Evolutionary conservation across 2,329 filamentous ascomycete genomes (phyloP), one percentile per base, ranked within the genome.

Genomic region (Colletotrichum falcatum): DNA sequence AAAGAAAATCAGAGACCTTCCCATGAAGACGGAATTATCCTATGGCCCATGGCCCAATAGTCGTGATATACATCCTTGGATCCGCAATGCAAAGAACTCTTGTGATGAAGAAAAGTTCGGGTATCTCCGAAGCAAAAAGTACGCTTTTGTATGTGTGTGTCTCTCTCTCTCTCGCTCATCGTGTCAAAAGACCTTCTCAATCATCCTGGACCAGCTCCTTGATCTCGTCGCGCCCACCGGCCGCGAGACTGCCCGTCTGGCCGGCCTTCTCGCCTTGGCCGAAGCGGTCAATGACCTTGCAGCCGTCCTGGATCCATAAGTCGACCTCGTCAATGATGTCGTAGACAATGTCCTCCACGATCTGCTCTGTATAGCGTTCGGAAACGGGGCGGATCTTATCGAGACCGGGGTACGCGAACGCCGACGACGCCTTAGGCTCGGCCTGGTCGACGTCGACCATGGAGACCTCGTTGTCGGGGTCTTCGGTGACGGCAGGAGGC

Each of bases 251-350:
- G 35, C 81, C 81, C 0, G 80, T 80, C 23, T 80, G 82, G 44
- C 83, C 80, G 62, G 81, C 82, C 76, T 85, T 85, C 39, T 71
- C 72, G 30, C 71, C 72, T 39, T 62, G 59, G 16, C 78, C 84
- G 12, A 82, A 82, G 54, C 82, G 80, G 68, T 85, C 85, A 56
- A 85, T 82, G 11, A 84, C 82, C 71, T 83, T 83, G 11, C 84
- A 85, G 30, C 87, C 87, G 73, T 94, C 93, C 77, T 93, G 89
- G 79, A 91, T 86, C 91, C 90, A 97, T 82, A 93, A 96, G 82
- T 97, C 94, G 59, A 97, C 93, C 81, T 99, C 96, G 77, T 99
- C 96, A 39, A 98, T 87, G 63, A 99, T 88, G 80, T 99, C 96
- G 79, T 94, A 97, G 37, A 97, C 88, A 30, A 98, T 86, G 77